phyloP scores from a whole-genome alignment of 148 eudicot genomes.

The Agrostemma githago region DNA sequence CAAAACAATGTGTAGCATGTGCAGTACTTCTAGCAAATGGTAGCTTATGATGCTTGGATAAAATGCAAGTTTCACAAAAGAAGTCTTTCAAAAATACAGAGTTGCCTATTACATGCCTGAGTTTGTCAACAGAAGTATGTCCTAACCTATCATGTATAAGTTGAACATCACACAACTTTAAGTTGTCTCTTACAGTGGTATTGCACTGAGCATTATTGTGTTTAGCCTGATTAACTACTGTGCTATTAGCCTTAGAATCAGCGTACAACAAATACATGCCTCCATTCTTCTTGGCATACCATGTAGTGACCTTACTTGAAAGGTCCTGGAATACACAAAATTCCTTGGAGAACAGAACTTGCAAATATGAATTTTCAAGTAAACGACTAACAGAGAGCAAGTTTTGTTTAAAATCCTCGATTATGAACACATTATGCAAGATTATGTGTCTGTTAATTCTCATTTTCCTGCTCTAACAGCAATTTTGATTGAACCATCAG shows the following conservation, averaged over 20 bases:
- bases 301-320: too few species aligned
- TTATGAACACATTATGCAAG: background rate
- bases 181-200: background rate
- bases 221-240: background rate
- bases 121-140: background rate
- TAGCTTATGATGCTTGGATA: background rate
- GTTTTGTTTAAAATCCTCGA: background rate
- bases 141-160: background rate
- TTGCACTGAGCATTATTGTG: background rate
- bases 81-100: background rate
- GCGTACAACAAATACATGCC: too few species aligned
- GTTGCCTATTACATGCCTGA: background rate
- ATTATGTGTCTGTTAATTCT: background rate
- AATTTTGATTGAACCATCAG: background rate
- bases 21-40: background rate
- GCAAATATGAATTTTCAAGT: background rate
- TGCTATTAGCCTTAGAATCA: too few species aligned
- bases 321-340: background rate
- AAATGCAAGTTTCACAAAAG: background rate
- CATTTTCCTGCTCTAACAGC: background rate
- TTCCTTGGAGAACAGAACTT: background rate
- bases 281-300: background rate
- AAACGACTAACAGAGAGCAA: background rate
- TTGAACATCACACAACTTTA: too few species aligned
- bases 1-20: background rate